phyloP scores from a whole-genome alignment of 2,329 filamentous ascomycete species.

The Fusarium pilosicola region DNA sequence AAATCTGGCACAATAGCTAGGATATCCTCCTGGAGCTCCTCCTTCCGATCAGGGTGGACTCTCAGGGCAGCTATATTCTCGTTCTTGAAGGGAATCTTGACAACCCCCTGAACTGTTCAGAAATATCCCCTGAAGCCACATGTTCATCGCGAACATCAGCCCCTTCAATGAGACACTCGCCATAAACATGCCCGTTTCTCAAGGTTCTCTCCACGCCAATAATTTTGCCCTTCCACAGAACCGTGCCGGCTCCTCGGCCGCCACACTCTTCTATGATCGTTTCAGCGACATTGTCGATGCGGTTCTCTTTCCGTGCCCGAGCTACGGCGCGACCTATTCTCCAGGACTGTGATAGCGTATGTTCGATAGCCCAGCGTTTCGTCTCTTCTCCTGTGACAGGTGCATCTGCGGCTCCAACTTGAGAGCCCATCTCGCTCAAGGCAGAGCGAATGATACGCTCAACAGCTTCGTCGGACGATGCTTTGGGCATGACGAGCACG shows the following conservation, averaged over 20 bases:
- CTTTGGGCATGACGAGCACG: conserved; percentile 60
- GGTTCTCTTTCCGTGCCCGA: conserved; percentile 59
- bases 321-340: conserved; percentile 70
- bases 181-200: conserved; percentile 67
- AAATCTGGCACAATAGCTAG: conserved; percentile 67
- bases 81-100: conserved; percentile 78
- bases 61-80: conserved; percentile 73
- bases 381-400: conserved; percentile 61
- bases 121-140: background rate
- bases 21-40: conserved; percentile 55
- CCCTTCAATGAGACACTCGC: conserved; percentile 66
- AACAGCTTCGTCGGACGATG: conserved; percentile 56
- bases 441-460: conserved; percentile 63
- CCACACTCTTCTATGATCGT: conserved; percentile 68
- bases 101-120: conserved; percentile 50
- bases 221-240: conserved; percentile 73
- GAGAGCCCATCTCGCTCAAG: conserved; percentile 65
- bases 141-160: conserved; percentile 52
- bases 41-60: conserved; percentile 44
- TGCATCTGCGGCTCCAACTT: conserved; percentile 59
- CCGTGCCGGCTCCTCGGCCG: conserved; percentile 60
- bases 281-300: conserved; percentile 64
- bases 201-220: conserved; percentile 66
- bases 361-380: conserved; percentile 61
- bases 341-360: conserved; percentile 65